Base-by-base conservation (phyloP, 2,329 filamentous ascomycete species). In the Fusarium sp. region DNA sequence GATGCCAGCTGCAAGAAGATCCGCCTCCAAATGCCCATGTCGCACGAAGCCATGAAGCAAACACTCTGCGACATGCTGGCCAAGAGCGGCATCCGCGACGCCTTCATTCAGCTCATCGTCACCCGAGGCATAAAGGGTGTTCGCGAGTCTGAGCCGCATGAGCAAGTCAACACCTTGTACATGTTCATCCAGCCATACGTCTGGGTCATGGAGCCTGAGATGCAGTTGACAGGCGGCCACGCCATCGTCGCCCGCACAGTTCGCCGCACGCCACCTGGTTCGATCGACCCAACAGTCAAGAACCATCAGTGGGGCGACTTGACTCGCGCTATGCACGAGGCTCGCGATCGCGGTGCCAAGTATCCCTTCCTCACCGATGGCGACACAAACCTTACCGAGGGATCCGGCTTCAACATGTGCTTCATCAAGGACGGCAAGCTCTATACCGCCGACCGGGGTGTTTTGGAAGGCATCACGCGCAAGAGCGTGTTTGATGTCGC, bases 311-410 rank as follows among this genome's bases (percentile, higher is more conserved):
- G 84, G 84, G 83, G 84, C 1, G 84, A 87, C 72, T 71, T 85
- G 11, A 80, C 77, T 1, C 75, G 83, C 0, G 83, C 77, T 1
- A 70, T 86, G 63, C 78, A 83, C 40, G 85, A 87, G 71, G 84
- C 83, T 0, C 41, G 59, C 0, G 84, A 86, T 67, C 81, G 84
- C 1, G 82, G 79, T 0, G 83, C 83, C 0, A 70, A 60, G 0
- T 85, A 85, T 56, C 84, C 85, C 0, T 86, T 87, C 65, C 71
- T 86, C n/a, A 85, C 82, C 0, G 84, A 86, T 67, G 83, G 84
- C 7, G 83, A 86, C 51, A 76, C 75, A 4, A 82, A 85, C 68
- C 62, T 86, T 15, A 86, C 85, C 0, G 84, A 86, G 67, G 84
- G 84, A 0, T 82, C 83, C 0, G 84, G 84, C 0, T 86, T 82